Percentiles rank a stretch among this genome's conserved stretches.
Evolutionary conservation across 768 basidiomycete species (phyloP).

Genomic region (Tubosaeta brunneosetosa): DNA sequence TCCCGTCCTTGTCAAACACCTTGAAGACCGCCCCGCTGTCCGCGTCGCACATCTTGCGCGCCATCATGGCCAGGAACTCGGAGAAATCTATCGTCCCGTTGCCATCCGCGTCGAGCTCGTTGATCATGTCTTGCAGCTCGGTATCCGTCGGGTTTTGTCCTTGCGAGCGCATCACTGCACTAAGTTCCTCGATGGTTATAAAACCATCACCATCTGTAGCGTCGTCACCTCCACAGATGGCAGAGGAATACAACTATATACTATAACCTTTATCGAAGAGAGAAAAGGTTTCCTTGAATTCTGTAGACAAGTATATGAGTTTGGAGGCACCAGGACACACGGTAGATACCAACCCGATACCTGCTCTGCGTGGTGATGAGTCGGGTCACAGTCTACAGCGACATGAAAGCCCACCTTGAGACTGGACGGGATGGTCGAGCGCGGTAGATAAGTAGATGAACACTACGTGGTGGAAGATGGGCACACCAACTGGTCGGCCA

Average conservation of each 20-base stretch:
- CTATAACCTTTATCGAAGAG: constrained; percentile 98
- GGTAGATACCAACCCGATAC: constrained; percentile 63
- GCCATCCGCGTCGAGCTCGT: constrained; percentile 86
- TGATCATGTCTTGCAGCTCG: constrained; percentile 93
- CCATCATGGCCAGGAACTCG: constrained; percentile 83
- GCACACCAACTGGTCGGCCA: constrained; percentile 59
- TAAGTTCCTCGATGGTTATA: constrained; percentile 86
- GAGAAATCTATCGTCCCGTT: constrained; percentile 85
- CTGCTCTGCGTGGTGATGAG: constrained; percentile 55
- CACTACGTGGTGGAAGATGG: constrained; percentile 6
- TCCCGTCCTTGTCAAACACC: constrained; percentile 95
- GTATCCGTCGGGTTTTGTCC: constrained; percentile 92
- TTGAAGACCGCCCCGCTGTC: constrained; percentile 93
- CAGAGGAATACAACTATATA: not conserved
- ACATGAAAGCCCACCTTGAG: constrained; percentile 49
- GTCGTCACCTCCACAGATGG: not conserved
- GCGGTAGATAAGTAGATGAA: constrained; percentile 12
- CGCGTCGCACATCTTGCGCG: constrained; percentile 85
- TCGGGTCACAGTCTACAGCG: not conserved
- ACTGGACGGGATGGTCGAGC: constrained; percentile 32
- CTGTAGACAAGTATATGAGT: constrained; percentile 36
- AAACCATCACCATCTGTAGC: constrained; percentile 82
- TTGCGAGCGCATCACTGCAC: constrained; percentile 89
- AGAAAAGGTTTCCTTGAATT: constrained; percentile 99
- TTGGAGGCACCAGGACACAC: not conserved